Conservation (phyloP, 768 basidiomycete species). For the Pleurotus djamor region DNA sequence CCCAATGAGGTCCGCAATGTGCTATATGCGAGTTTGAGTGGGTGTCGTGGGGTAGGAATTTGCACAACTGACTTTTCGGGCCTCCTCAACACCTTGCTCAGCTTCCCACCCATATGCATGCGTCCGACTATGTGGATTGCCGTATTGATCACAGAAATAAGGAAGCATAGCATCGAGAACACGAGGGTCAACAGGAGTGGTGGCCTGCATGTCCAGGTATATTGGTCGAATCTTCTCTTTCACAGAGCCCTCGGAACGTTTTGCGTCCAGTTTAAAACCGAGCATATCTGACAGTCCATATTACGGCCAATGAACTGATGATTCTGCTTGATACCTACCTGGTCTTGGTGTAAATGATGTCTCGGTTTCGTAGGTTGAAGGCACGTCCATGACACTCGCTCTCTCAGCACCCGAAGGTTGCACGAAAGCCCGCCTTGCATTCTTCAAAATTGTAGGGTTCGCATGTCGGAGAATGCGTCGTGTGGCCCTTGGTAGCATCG, state of each 20-base stretch:
- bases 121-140: slow-evolving; percentile 97
- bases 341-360: slow-evolving; percentile 66
- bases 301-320: not conserved
- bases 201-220: slow-evolving; percentile 99
- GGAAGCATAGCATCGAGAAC: slow-evolving; percentile 98
- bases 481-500: slow-evolving; percentile 61
- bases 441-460: slow-evolving; percentile 18
- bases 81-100: slow-evolving; percentile 90
- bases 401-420: slow-evolving; percentile 83
- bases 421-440: slow-evolving; percentile 58
- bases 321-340: slow-evolving; percentile 39
- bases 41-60: not conserved
- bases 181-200: slow-evolving; percentile 95
- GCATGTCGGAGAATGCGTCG: slow-evolving; percentile 32
- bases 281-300: slow-evolving; percentile 66
- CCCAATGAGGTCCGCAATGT: slow-evolving; percentile 90
- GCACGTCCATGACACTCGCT: slow-evolving; percentile 81
- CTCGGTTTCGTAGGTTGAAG: slow-evolving; percentile 70
- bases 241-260: slow-evolving; percentile 53
- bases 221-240: slow-evolving; percentile 79
- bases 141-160: slow-evolving; percentile 91
- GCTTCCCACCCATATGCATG: slow-evolving; percentile 99
- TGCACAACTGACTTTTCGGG: slow-evolving; percentile 62
- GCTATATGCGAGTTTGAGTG: slow-evolving; percentile 35
- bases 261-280: slow-evolving; percentile 78